Conservation (phyloP, 2,329 filamentous ascomycete species). For the Penicillium sp. region DNA sequence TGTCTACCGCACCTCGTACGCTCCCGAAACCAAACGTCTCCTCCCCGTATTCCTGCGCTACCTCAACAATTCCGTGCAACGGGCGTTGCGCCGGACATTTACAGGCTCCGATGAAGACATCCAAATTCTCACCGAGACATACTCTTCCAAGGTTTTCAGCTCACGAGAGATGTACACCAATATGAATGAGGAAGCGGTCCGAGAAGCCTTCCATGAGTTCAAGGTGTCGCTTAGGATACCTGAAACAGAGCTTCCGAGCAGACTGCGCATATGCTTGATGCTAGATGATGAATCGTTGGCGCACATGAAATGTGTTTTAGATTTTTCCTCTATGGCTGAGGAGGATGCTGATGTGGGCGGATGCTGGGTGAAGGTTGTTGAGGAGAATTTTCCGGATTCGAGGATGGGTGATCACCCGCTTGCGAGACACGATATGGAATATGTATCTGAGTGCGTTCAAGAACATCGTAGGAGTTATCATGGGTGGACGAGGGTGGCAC, state of each 20-base stretch:
- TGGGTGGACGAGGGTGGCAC: slow-evolving; percentile 27
- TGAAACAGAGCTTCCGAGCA: slow-evolving; percentile 25
- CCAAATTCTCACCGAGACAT: slow-evolving; percentile 18
- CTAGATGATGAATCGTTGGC: slow-evolving; percentile 27
- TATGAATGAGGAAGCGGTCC: slow-evolving; percentile 19
- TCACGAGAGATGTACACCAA: slow-evolving; percentile 12
- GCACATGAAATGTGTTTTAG: slow-evolving; percentile 13
- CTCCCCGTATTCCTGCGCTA: slow-evolving; percentile 52
- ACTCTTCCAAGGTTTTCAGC: slow-evolving; percentile 29
- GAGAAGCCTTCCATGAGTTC: slow-evolving; percentile 28
- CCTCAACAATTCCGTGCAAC: slow-evolving; percentile 58
- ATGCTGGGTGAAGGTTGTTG: slow-evolving; percentile 29
- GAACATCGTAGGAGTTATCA: slow-evolving; percentile 17
- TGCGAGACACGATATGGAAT: not conserved
- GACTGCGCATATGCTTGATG: slow-evolving; percentile 28
- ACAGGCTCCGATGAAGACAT: slow-evolving; percentile 23
- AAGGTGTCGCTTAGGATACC: slow-evolving; percentile 28
- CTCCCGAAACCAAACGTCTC: slow-evolving; percentile 42
- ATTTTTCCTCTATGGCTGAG: slow-evolving; percentile 13
- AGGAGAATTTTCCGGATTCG: slow-evolving; percentile 31
- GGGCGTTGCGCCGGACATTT: slow-evolving; percentile 18
- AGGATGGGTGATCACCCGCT: slow-evolving; percentile 16
- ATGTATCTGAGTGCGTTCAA: not conserved
- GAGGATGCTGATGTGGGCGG: slow-evolving; percentile 10
- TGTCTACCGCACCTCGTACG: slow-evolving; percentile 30